These are phyloP conservation scores for Gaertneriomyces semiglobifer DNA, from an alignment of 192 early-diverging fungal species.

Conservation along the genomic window DNA sequence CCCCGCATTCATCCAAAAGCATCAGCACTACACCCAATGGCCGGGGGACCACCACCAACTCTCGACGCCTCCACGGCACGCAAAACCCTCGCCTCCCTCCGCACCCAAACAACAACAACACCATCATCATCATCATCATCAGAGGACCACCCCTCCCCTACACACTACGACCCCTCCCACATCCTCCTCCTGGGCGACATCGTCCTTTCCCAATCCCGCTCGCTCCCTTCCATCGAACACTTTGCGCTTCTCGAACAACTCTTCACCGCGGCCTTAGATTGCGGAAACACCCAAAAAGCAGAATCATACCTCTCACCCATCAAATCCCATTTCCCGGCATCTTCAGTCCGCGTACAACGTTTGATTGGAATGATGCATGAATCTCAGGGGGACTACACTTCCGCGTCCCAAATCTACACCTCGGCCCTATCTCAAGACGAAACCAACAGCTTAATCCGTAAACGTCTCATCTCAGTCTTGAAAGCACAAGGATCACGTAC, in stretches of 20 bases:
- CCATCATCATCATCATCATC: too few relatives aligned
- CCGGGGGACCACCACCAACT: too few relatives aligned
- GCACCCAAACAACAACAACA: too few relatives aligned
- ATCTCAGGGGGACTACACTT: constrained; percentile 63
- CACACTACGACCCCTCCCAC: constrained; percentile 22
- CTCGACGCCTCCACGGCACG: too few relatives aligned
- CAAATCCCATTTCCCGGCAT: constrained; percentile 56
- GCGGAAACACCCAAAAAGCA: constrained; percentile 65
- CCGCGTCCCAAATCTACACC: constrained; percentile 70
- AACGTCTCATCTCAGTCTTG: constrained; percentile 75
- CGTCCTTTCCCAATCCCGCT: constrained; percentile 15
- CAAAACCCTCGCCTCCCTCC: too few relatives aligned
- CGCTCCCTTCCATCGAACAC: constrained; percentile 25
- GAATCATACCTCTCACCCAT: constrained; percentile 59
- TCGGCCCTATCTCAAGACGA: constrained; percentile 73
- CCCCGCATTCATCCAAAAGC: too few relatives aligned
- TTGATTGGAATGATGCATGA: constrained; percentile 79
- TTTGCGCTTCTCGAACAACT: constrained; percentile 75
- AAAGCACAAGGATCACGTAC: constrained; percentile 60
- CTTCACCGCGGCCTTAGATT: constrained; percentile 73
- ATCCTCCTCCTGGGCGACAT: constrained; percentile 19
- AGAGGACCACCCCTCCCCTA: too few relatives aligned
- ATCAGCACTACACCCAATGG: too few relatives aligned
- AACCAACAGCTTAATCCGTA: constrained; percentile 63
- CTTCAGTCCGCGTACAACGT: constrained; percentile 38